A percentile compares a stretch with the other conserved stretches of the same genome.
phyloP scores from a whole-genome alignment of 495 filamentous ascomycete genomes.

The Trichoderma erinaceum region DNA sequence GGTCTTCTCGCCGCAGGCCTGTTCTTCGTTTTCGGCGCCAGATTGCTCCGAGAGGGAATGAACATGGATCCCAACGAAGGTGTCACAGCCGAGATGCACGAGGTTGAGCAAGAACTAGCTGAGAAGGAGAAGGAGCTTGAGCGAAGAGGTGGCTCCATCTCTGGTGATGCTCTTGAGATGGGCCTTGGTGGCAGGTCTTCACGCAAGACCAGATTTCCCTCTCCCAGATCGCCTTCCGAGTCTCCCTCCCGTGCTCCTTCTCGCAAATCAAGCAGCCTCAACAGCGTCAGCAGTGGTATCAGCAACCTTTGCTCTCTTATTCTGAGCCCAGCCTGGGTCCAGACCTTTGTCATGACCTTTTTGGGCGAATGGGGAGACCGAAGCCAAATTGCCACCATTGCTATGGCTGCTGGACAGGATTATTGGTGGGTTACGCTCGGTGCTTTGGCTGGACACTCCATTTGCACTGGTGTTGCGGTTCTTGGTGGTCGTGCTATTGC shows the following conservation, averaged over 20 bases:
- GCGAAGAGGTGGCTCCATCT: conserved; percentile 49
- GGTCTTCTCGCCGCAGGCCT: conserved; percentile 76
- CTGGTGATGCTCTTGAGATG: conserved; percentile 61
- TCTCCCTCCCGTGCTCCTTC: conserved; percentile 39
- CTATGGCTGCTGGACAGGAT: conserved; percentile 96
- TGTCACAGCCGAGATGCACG: conserved; percentile 90
- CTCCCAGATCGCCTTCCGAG: conserved; percentile 51
- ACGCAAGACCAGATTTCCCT: conserved; percentile 55
- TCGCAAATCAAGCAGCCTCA: conserved; percentile 33
- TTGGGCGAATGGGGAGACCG: conserved; percentile 97
- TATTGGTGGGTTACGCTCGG: conserved; percentile 98
- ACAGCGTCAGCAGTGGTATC: conserved; percentile 50
- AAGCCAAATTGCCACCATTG: conserved; percentile 96
- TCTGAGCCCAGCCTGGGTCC: conserved; percentile 93
- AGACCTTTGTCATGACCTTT: conserved; percentile 99
- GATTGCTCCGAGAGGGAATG: conserved; percentile 80
- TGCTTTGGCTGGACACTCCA: conserved; percentile 76
- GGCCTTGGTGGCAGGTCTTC: conserved; percentile 46
- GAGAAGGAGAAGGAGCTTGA: conserved; percentile 73
- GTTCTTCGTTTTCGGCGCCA: conserved; percentile 83
- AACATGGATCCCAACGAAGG: conserved; percentile 84
- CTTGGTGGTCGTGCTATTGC: conserved; percentile 89
- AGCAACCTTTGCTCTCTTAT: conserved; percentile 83
- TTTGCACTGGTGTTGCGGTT: conserved; percentile 90
- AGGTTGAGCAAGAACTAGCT: conserved; percentile 90